Conservation (phyloP, 345 rosid genomes). For the Eucalyptus tenuipes region DNA sequence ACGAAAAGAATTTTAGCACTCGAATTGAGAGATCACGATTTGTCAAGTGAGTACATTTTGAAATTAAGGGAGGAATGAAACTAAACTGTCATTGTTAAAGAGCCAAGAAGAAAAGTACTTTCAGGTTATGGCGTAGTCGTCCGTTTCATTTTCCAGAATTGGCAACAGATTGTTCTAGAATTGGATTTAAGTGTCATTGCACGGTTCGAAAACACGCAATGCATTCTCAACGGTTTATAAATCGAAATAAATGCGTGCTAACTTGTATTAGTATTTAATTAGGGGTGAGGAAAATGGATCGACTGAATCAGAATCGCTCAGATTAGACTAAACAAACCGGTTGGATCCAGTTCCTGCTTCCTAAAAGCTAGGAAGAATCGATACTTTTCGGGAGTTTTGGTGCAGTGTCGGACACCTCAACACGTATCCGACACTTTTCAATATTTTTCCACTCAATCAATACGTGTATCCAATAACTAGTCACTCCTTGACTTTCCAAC, state of each 20-base stretch:
- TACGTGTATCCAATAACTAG: fast-evolving
- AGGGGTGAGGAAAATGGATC: fast-evolving
- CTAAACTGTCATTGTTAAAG: not conserved
- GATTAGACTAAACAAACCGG: fast-evolving
- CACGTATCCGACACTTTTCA: fast-evolving
- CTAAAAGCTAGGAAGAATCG: no score
- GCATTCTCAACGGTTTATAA: not conserved
- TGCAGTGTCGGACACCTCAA: fast-evolving
- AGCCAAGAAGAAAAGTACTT: not conserved
- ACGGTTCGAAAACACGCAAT: not conserved
- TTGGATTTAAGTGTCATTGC: not conserved
- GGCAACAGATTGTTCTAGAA: not conserved
- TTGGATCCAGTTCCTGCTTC: no score
- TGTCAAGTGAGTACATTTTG: not conserved
- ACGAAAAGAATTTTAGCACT: not conserved
- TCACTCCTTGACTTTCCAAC: no score
- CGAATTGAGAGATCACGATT: not conserved
- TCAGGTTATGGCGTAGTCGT: not conserved
- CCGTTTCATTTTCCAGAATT: no score
- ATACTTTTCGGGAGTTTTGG: no score
- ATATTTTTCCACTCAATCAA: no score
- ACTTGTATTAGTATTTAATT: no score
- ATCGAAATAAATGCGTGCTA: not conserved
- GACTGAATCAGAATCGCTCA: fast-evolving
- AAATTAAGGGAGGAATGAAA: not conserved